Base-by-base conservation (phyloP, 768 basidiomycete species). In the Boletus fagicola region DNA sequence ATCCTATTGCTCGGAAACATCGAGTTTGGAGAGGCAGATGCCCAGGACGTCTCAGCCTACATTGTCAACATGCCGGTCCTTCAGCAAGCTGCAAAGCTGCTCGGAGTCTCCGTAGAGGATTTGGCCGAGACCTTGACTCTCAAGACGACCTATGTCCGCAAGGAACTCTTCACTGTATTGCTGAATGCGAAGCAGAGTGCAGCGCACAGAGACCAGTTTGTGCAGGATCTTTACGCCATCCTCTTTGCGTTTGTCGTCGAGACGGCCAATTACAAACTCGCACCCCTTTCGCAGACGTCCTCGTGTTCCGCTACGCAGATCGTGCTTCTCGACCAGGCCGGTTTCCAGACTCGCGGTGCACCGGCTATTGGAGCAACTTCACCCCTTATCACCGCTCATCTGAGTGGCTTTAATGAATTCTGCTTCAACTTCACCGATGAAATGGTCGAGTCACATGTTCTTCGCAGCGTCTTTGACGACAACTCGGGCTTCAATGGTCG, bases 211-310 rank as follows among this genome's bases (percentile, higher is more conserved):
- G 82, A 86, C 57, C 74, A 75, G 31, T 75, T 86, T 39, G 76
- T 82, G 28, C 76, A 78, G 53, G 84, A 84, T 60, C 77, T 86
- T 38, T 86, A 86, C 62, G 79, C 82, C 35, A 85, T 86, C 63
- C 74, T 86, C 46, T 86, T 86, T 60, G 78, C 84, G 0, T 86
- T 80, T 58, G 77, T 86, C 43, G 80, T 84, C 49, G 84, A 86
- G 66, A 83, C 82, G 12, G 82, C 82, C 59, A 86, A 86, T 67
- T 80, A 83, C 65, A 77, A 77, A 62, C 69, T 85, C 24, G 77
- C 81, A 12, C 79, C 83, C 3, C 64, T 73, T 59, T 70, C 77
- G 0, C 70, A 75, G 9, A 71, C 74, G 11, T 76, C 78, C 35
- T 61, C 74, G 51, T 73, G 70, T 61, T 74, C 71, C 36, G 68